A percentile compares a stretch with the other conserved stretches of the same genome.
phyloP scores from a whole-genome alignment of 192 early-diverging fungal genomes.

The Coemansia umbellata region DNA sequence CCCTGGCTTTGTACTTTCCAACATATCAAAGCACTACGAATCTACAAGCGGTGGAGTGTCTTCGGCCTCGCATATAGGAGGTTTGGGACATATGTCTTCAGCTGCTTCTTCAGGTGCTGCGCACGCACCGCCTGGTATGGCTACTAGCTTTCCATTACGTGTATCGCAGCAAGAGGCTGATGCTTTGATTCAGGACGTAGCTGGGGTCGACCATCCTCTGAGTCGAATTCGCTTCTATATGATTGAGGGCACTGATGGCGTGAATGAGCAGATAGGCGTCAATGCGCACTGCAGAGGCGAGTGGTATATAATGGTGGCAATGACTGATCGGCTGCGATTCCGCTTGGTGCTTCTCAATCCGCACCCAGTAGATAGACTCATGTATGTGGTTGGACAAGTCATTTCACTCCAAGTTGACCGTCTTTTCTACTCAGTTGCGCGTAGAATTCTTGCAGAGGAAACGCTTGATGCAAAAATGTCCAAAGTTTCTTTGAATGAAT shows the following conservation, averaged over 20 bases:
- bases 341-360: constrained; percentile 37
- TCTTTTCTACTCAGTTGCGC: constrained; percentile 43
- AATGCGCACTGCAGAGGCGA: constrained; percentile 10
- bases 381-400: constrained; percentile 36
- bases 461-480: constrained; percentile 2
- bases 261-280: constrained; percentile 23
- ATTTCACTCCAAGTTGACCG: constrained; percentile 46
- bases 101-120: too few species aligned
- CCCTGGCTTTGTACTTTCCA: constrained; percentile 29
- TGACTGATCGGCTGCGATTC: constrained; percentile 48
- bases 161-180: constrained; percentile 44
- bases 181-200: constrained; percentile 36
- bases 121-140: constrained; percentile 7
- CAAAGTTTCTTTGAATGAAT: not conserved
- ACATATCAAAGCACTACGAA: not conserved
- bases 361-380: constrained; percentile 24
- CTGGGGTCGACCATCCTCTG: constrained; percentile 22
- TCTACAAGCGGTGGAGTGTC: not conserved
- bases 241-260: constrained; percentile 48
- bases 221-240: constrained; percentile 44
- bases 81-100: not conserved
- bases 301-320: constrained; percentile 50
- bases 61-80: too few species aligned
- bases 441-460: constrained; percentile 25
- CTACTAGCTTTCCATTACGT: constrained; percentile 32